A percentile compares a stretch with the other conserved stretches of the same genome.
Evolutionary conservation across 1,284 basidiomycete genomes (phyloP).

Genomic region (Ceratorhiza oryzae-sativae): DNA sequence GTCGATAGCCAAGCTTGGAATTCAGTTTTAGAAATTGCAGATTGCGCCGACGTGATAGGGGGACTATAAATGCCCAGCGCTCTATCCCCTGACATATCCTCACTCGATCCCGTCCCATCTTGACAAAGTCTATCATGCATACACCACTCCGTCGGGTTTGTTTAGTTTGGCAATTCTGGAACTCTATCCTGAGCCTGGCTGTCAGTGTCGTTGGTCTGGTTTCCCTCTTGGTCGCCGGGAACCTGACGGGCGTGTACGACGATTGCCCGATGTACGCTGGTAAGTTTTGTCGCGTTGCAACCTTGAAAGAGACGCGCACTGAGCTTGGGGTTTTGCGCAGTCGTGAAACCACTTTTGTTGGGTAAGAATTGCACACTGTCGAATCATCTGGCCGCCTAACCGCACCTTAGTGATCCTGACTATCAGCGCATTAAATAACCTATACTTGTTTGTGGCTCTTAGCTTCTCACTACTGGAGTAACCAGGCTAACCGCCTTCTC

Average conservation of each 20-base stretch:
- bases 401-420: not conserved
- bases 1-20: too few relatives aligned
- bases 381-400: not conserved
- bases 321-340: not conserved
- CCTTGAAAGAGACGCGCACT: not conserved
- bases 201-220: not conserved
- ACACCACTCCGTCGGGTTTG: not conserved
- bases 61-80: too few relatives aligned
- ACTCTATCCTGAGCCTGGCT: not conserved
- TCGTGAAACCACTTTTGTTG: not conserved
- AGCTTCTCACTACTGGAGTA: too few relatives aligned
- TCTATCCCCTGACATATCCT: too few relatives aligned
- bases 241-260: too few relatives aligned
- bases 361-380: not conserved
- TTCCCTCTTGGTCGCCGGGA: not conserved
- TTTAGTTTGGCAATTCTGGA: conserved; percentile 9
- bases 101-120: not conserved
- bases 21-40: too few relatives aligned
- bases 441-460: not conserved
- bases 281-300: not conserved
- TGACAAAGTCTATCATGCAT: not conserved
- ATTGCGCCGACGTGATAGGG: too few relatives aligned
- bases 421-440: not conserved
- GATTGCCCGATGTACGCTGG: not conserved
- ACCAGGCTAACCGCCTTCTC: not conserved